Percentiles rank a stretch among this genome's conserved stretches.
Conservation (phyloP, 495 filamentous ascomycete genomes). For the Terfezia boudieri region DNA sequence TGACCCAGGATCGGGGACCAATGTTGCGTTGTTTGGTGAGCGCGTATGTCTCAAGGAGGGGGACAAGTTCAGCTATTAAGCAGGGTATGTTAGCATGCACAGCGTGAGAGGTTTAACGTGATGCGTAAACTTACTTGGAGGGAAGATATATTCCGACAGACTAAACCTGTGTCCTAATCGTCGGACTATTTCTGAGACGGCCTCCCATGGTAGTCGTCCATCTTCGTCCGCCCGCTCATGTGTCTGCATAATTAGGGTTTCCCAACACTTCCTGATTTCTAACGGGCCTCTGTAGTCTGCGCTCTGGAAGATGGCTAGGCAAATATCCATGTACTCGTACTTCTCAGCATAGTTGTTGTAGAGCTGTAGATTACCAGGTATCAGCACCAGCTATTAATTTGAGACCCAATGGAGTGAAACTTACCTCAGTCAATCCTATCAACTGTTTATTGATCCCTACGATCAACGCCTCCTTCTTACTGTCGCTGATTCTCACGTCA, state of each 20-base stretch:
- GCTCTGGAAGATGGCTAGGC: constrained; percentile 66
- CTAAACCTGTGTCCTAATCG: constrained; percentile 56
- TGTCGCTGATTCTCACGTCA: constrained; percentile 40
- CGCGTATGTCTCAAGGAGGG: constrained; percentile 56
- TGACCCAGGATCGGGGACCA: constrained; percentile 53
- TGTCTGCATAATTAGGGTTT: constrained; percentile 46
- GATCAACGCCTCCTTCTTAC: constrained; percentile 37
- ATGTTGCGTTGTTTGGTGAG: constrained; percentile 45
- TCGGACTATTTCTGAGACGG: constrained; percentile 48
- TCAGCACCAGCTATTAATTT: constrained; percentile 11
- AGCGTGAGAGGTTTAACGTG: not conserved
- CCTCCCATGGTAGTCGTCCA: constrained; percentile 49
- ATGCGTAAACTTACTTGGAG: constrained; percentile 24
- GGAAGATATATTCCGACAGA: constrained; percentile 60
- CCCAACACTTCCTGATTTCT: constrained; percentile 67
- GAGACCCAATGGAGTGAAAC: constrained; percentile 13
- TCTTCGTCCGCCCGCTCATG: constrained; percentile 38
- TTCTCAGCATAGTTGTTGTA: constrained; percentile 79
- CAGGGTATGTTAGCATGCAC: constrained; percentile 1
- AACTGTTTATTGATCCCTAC: constrained; percentile 50
- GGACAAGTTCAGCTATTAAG: constrained; percentile 27
- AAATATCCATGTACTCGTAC: constrained; percentile 77
- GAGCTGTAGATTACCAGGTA: constrained; percentile 31
- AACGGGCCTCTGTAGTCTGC: constrained; percentile 70
- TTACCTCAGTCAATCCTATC: constrained; percentile 47